Base-by-base conservation (phyloP, 257 asterid genomes). In the Scutellaria baicalensis region DNA sequence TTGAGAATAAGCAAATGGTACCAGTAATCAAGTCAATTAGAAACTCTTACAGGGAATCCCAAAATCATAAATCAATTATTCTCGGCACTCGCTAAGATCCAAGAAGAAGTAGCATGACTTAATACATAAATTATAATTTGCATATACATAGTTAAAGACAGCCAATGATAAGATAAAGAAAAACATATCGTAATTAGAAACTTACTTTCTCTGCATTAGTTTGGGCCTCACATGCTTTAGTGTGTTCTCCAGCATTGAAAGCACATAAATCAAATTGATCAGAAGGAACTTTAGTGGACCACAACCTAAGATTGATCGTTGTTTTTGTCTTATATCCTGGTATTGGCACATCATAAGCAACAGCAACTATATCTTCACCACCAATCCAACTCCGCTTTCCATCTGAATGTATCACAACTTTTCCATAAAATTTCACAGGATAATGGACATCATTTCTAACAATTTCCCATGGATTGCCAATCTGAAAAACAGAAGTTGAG, bases 401-500 rank as follows among this genome's bases (percentile, higher is more conserved):
- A 81, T 88, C 95, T 40, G 89, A 68, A 18, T 77, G 82, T 4
- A 66, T 72, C 64, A 77, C 83, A 77, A 90, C 93, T 86, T 90
- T 86, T 50, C 97, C 95, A 76, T 68, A 81, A 69, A 88, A 90
- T 60, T 86, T 90, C 73, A 90, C 85, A 57, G 96, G 90, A 79
- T 90, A 90, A 14, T 78, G 71, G 49, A 90, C 81, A 79, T 88
- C 95, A 78, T 90, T 90, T 77, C 95, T 84, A 62, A 81, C 82
- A 73, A 90, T 84, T 77, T 90, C 96, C 96, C 96, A 90, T 35
- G 96, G 96, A 76, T 81, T 90, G 67, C 95, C 96, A 69, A 81
- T 78, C 96, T 90, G 80, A 71, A 81, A 27, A 59, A 27, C 51
- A 70, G 38, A 77, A 63, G 56, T 52, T 45, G 63, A 72, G 55